phyloP scores from a whole-genome alignment of 306 rosid species.

The Pachyrhizus erosus region DNA sequence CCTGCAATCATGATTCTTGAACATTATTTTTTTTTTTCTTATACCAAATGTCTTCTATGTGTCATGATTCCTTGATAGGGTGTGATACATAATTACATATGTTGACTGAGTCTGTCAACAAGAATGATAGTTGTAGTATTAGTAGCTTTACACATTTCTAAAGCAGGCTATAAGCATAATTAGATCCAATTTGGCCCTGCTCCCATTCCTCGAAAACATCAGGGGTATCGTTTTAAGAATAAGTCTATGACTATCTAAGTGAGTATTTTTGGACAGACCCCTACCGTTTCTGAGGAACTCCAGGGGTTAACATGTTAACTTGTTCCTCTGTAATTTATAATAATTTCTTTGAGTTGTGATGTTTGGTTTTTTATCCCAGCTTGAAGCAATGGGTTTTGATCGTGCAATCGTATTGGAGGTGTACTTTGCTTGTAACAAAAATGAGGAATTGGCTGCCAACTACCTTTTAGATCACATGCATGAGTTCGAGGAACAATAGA shows the following conservation, averaged over 20 bases:
- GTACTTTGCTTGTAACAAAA: conserved; percentile 84
- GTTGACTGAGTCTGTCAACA: background rate
- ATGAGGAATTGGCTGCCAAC: conserved; percentile 91
- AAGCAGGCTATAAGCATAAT: conserved; percentile 2
- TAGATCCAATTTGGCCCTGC: background rate
- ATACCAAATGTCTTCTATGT: too few species aligned
- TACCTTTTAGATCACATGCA: conserved; percentile 83
- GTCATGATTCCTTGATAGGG: background rate
- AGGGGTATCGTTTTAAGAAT: background rate
- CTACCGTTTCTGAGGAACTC: background rate
- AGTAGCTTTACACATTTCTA: conserved; percentile 2
- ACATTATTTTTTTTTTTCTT: too few species aligned
- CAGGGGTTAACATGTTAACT: background rate
- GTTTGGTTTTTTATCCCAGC: conserved; percentile 52
- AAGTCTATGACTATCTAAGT: background rate
- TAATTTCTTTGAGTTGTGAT: background rate
- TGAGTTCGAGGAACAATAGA: conserved; percentile 71
- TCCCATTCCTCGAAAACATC: background rate
- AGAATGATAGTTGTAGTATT: conserved; percentile 7
- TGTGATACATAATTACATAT: conserved; percentile 1
- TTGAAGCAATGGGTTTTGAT: conserved; percentile 92
- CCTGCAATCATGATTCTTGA: too few species aligned
- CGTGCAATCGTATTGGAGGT: conserved; percentile 80
- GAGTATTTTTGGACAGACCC: background rate
- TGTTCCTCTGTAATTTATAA: background rate